Evolutionary conservation across 108 stramenopile genomes (phyloP).

Genomic region (Skeletonema grethae): DNA sequence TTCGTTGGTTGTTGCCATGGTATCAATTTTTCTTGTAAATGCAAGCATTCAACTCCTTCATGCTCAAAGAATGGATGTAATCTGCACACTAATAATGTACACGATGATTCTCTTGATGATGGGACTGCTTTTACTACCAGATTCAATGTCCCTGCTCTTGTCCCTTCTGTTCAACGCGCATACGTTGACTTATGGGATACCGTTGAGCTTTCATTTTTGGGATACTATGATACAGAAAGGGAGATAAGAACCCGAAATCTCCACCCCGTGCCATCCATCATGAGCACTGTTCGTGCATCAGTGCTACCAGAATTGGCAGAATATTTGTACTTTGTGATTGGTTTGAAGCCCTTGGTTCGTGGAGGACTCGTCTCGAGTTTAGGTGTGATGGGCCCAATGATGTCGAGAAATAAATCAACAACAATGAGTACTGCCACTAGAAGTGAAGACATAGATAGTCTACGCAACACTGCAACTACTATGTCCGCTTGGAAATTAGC

Average conservation of each 20-base stretch:
- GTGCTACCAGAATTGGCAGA: conserved; percentile 32
- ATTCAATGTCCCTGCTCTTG: conserved; percentile 39
- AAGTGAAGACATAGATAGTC: conserved; percentile 28
- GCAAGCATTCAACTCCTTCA: neutral
- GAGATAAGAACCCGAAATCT: neutral
- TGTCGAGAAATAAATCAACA: conserved; percentile 1
- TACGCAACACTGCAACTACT: conserved; percentile 31
- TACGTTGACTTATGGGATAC: conserved; percentile 42
- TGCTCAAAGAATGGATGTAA: neutral
- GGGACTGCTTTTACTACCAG: conserved; percentile 20
- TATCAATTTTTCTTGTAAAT: neutral
- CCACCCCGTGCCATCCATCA: conserved; percentile 30
- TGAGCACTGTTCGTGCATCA: conserved; percentile 21
- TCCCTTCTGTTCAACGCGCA: conserved; percentile 21
- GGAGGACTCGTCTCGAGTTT: conserved; percentile 7
- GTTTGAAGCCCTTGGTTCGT: conserved; percentile 26
- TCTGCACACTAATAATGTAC: neutral
- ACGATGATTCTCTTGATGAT: conserved; percentile 9
- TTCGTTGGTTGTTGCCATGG: conserved; percentile 35
- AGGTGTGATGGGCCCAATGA: conserved; percentile 33
- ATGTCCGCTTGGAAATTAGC: conserved; percentile 48
- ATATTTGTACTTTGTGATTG: conserved; percentile 38
- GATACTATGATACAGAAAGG: conserved; percentile 29
- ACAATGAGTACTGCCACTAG: conserved; percentile 7
- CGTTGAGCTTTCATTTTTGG: conserved; percentile 34